Evolutionary conservation across 1,284 basidiomycete genomes (phyloP), one percentile per base, ranked within the genome.

Genomic region (Rhodotorula glutinis): DNA sequence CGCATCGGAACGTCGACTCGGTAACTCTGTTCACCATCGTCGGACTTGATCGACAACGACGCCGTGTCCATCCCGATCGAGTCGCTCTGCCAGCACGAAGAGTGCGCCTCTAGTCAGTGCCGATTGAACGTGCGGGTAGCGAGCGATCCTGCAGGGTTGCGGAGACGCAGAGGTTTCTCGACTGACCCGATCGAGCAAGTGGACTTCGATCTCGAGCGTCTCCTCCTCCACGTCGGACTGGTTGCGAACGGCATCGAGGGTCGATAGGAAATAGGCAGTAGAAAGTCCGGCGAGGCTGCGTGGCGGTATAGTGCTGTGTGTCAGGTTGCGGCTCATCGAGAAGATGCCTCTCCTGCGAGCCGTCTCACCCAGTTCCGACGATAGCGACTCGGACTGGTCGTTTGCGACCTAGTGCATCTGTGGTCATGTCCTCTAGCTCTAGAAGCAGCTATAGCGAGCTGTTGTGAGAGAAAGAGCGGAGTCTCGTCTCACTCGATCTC

Each of bases 1-100:
- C 88, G 80, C 88, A 90, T 90, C 1, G 88, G 88, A 0, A 89
- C 88, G 74, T 90, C 87, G 9, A 90, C 81, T 54, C 84, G 65
- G 16, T 80, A 75, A 21, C 76, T 67, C 49, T 75, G 47, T 9
- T n/a, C n/a, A n/a, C 9, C 21, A 8, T 49, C 16, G 13, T 29
- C 47, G 2, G 46, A n/a, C 47, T 60, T 58, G 56, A 73, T 56
- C n/a, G 65, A 63, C 19, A 70, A 44, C n/a, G 63, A 66, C 3
- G 66, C 57, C 23, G 60, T 57, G 60, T 73, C 71, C 71, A 73
- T 73, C 19, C 71, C 71, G 4, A 73, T 33, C 11, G 40, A 3
- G 4, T 59, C 57, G 27, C 53, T 68, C 71, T 73, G 63, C 23
- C n/a, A n/a, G n/a, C n/a, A n/a, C n/a, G n/a, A n/a, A n/a, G n/a